Base-by-base conservation (phyloP, 2,329 filamentous ascomycete species). In the Fusarium beomiforme region DNA sequence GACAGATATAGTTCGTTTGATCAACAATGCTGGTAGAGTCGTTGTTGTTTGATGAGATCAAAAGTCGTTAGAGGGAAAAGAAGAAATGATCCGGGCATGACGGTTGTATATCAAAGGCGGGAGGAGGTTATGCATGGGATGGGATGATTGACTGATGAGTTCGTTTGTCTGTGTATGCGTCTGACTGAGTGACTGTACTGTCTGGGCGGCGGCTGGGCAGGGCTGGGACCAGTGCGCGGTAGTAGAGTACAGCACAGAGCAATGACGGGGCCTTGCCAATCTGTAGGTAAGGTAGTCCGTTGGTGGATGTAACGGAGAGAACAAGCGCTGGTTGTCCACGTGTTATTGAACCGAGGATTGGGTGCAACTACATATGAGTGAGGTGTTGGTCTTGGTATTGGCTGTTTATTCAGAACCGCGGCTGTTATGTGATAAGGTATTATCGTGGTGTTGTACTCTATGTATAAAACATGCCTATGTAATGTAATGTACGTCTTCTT, bases 281-380 rank as follows among this genome's bases (percentile, higher is more conserved):
- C 29, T 57, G 46, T 17, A 49, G n/a, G n/a, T n/a, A n/a, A n/a
- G n/a, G n/a, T n/a, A n/a, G n/a, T n/a, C n/a, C n/a, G 29, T 54
- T 21, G 33, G 43, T 56, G 31, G 47, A 63, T 51, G 62, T 57
- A 63, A 56, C 70, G 62, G 64, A 56, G 60, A 63, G 61, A 64
- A 71, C 54, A 68, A 69, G 71, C 68, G 56, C 70, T 70, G 51
- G 61, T 29, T 61, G 73, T 77, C 75, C 75, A 77, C 75, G 75
- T 77, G 75, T 77, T 77, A 69, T 77, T 71, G 70, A 71, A 68
- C 56, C 66, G 70, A 73, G 66, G 67, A 63, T 76, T 76, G 75
- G 75, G 73, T 70, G 71, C 66, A 43, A 76, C 72, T 72, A 76
- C 73, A 76, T 73, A 64, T 60, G 37, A 44, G 43, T 61, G 29